Conservation (phyloP, 1,139 yeast species). For the Sugiyamaella pinicola region DNA sequence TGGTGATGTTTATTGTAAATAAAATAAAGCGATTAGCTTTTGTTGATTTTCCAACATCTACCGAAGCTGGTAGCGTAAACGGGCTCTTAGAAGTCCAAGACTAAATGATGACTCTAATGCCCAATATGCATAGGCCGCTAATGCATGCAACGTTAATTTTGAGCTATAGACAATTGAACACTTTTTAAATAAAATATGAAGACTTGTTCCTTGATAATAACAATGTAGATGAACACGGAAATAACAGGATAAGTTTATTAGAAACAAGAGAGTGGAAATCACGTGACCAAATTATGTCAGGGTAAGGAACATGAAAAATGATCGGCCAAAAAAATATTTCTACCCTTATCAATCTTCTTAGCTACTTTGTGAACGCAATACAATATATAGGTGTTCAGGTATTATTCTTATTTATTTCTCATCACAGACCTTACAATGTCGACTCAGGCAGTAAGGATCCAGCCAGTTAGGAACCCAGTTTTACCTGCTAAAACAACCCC, state of each 20-base stretch:
- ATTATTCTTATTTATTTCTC: slow-evolving; percentile 5
- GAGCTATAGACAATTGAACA: too few species aligned
- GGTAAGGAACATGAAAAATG: slow-evolving; percentile 18
- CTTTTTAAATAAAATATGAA: too few species aligned
- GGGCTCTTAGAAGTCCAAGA: too few species aligned
- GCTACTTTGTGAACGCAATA: too few species aligned
- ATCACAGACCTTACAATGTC: slow-evolving; percentile 67
- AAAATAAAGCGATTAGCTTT: too few species aligned
- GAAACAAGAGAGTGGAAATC: neutral
- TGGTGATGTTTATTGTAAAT: too few species aligned
- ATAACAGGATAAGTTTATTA: neutral
- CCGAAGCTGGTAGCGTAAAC: too few species aligned
- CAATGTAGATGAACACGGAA: neutral
- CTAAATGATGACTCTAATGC: too few species aligned
- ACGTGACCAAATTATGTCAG: neutral
- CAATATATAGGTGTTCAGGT: too few species aligned
- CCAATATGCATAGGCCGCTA: neutral
- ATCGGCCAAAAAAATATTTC: slow-evolving; percentile 15
- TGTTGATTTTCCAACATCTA: too few species aligned
- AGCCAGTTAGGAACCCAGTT: slow-evolving; percentile 71
- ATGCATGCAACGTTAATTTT: slow-evolving; percentile 7
- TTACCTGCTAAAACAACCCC: slow-evolving; percentile 86
- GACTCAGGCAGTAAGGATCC: slow-evolving; percentile 68
- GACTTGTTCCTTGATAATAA: too few species aligned
- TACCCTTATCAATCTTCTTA: neutral